Evolutionary conservation across 208 protist species (phyloP), one percentile per base, ranked within the genome.

Genomic region (Acanthamoeba sp.): DNA sequence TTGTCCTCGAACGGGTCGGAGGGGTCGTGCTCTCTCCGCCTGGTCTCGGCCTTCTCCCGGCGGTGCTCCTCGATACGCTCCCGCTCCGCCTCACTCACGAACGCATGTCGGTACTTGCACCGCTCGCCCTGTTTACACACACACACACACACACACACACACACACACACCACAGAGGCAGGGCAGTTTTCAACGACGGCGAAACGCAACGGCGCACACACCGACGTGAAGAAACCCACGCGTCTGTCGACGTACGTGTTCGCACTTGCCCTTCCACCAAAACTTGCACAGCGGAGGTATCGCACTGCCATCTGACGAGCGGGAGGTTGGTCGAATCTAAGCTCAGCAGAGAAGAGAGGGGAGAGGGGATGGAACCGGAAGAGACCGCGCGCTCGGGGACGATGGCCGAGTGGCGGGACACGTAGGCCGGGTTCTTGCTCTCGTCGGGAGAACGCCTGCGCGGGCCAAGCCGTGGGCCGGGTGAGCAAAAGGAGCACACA

Each of bases 211-310:
- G 20, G 14, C 14, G 10, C 14, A 20, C 52, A 59, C 52, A 20
- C 20, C 10, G n/a, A 24, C n/a, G 64, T 73, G 10, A 73, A 73
- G 27, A 24, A 73, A 38, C 12, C 29, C n/a, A 27, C 9, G 29
- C 7, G 27, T 34, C 16, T 73, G 10, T 29, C 27, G 12, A 29
- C 69, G 73, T 84, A 52, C 73, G 24, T 84, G 29, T 52, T 84
- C 73, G 73, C 73, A 84, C 18, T 45, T 42, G 18, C 73, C 73
- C 73, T 84, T 84, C 73, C 73, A 84, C 73, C 73, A 84, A 52
- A 84, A 84, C 73, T 84, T 84, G 73, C 69, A 80, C 29, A 80
- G 36, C 9, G 69, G 69, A 6, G 69, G 14, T 6, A 69, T 29
- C 22, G 27, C 64, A n/a, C 34, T 32, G n/a, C 64, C 64, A 36